These are phyloP conservation scores for Nakataea oryzae DNA, from an alignment of 2,329 filamentous ascomycete genomes.

Conservation along the genomic window DNA sequence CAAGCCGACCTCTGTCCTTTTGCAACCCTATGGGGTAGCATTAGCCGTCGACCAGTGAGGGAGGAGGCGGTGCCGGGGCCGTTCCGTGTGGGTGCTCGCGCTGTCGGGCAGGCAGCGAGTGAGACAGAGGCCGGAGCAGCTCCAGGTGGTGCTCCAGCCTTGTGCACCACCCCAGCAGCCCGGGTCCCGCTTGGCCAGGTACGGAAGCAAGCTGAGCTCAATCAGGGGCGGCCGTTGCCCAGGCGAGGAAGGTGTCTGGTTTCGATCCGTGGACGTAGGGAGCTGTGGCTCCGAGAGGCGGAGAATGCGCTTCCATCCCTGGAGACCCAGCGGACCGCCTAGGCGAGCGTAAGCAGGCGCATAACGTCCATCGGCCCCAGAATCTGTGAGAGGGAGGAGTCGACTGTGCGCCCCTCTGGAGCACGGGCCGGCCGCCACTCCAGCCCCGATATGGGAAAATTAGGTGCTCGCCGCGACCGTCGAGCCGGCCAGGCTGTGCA, in stretches of 20 bases:
- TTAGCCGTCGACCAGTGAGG: neutral
- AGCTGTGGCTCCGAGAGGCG: neutral
- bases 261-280: neutral
- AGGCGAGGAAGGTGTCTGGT: neutral
- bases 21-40: neutral
- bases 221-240: neutral
- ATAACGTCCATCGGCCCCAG: neutral
- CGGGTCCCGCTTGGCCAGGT: neutral
- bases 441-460: neutral
- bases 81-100: neutral
- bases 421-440: neutral
- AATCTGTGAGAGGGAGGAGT: neutral
- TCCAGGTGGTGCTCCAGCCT: neutral
- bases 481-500: neutral
- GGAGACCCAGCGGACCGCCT: neutral
- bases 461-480: neutral
- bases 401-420: neutral
- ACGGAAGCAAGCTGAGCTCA: neutral
- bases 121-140: neutral
- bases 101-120: neutral
- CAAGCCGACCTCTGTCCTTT: neutral
- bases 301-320: neutral
- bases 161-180: neutral
- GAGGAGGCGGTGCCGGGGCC: neutral
- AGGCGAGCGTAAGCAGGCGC: neutral